phyloP scores from a whole-genome alignment of 805 yeast species.

The Schwanniomyces polymorphus region DNA sequence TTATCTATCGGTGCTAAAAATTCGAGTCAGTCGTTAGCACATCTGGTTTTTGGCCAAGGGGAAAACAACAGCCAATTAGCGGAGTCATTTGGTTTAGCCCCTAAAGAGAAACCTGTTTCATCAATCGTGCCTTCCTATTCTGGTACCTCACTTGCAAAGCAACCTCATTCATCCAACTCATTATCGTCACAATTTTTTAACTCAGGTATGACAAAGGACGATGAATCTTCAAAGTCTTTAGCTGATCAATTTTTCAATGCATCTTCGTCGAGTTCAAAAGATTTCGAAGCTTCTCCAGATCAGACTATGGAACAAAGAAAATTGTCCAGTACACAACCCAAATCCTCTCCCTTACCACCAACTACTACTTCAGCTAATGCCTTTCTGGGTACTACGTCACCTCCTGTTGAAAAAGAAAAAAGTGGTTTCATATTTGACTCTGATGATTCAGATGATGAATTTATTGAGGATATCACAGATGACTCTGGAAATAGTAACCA shows the following conservation, averaged over 20 bases:
- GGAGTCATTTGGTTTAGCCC: conserved; percentile 18
- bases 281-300: conserved; percentile 6
- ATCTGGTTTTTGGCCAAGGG: conserved; percentile 32
- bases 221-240: conserved; percentile 12
- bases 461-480: conserved; percentile 14
- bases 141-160: conserved; percentile 34
- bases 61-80: conserved; percentile 20
- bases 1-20: conserved; percentile 38
- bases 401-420: conserved; percentile 13
- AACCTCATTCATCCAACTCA: conserved; percentile 41
- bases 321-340: conserved; percentile 22
- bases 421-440: conserved; percentile 37
- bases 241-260: conserved; percentile 20
- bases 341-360: conserved; percentile 43
- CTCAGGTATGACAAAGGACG: conserved; percentile 10
- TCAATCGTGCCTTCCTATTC: conserved; percentile 36
- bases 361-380: conserved; percentile 44
- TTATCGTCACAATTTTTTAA: conserved; percentile 40
- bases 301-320: conserved; percentile 3
- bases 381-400: conserved; percentile 28
- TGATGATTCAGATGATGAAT: conserved; percentile 35
- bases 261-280: background rate
- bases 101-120: conserved; percentile 23
- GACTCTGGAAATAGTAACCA: conserved; percentile 4
- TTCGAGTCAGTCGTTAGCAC: conserved; percentile 45